These are phyloP conservation scores for Aureobasidium sp. DNA, from an alignment of 2,329 filamentous ascomycete genomes.

Conservation along the genomic window DNA sequence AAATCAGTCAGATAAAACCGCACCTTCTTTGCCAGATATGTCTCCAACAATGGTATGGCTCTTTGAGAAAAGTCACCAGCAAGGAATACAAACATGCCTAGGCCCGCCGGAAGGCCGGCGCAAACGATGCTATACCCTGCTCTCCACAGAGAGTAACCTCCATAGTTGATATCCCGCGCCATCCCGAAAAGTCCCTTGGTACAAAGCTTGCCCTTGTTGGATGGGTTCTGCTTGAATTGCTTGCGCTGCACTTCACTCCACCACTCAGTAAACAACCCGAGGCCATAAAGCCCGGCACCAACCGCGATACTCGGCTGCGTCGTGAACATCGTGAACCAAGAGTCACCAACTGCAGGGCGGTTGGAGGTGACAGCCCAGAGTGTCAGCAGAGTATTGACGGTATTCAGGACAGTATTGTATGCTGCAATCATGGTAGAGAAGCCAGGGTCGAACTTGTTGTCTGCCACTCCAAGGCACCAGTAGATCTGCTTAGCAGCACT, in stretches of 20 bases:
- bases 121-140: conserved; percentile 18
- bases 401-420: conserved; percentile 20
- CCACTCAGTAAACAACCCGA: conserved; percentile 19
- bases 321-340: conserved; percentile 10
- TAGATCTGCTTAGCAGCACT: conserved; percentile 20
- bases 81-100: conserved; percentile 13
- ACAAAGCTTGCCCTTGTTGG: conserved; percentile 20
- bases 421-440: conserved; percentile 15
- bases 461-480: conserved; percentile 18
- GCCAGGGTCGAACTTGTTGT: conserved; percentile 14
- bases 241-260: conserved; percentile 21
- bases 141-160: conserved; percentile 20
- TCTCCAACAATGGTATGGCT: conserved; percentile 21
- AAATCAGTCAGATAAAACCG: background rate
- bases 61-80: conserved; percentile 18
- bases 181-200: conserved; percentile 18
- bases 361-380: conserved; percentile 18
- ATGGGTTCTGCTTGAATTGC: conserved; percentile 17
- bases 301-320: conserved; percentile 11
- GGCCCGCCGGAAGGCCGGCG: conserved; percentile 18
- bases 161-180: conserved; percentile 21
- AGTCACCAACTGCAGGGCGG: conserved; percentile 10
- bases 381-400: conserved; percentile 17
- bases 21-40: conserved; percentile 20
- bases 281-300: conserved; percentile 15